These are phyloP conservation scores for Choanephora cucurbitarum DNA, from an alignment of 371 early-diverging fungal genomes.

Conservation along the genomic window DNA sequence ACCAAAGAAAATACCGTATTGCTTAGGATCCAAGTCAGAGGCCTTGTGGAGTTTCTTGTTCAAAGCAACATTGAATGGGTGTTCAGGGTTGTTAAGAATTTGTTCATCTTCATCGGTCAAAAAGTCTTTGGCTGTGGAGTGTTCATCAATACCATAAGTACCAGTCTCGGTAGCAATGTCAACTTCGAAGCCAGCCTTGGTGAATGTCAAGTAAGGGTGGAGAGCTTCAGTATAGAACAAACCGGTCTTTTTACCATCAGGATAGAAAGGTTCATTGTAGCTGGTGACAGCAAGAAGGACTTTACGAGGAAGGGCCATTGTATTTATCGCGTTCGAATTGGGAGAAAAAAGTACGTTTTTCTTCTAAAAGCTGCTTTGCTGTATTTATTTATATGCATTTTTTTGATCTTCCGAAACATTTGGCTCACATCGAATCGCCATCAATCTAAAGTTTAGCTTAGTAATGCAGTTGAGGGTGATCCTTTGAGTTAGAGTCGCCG, in stretches of 20 bases:
- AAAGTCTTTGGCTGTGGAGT: slow-evolving; percentile 43
- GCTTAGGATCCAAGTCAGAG: slow-evolving; percentile 42
- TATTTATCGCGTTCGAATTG: background rate
- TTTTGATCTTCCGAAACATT: too few relatives aligned
- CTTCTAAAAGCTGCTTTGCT: background rate
- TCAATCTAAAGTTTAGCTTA: too few relatives aligned
- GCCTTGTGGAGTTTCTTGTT: slow-evolving; percentile 45
- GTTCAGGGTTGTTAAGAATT: slow-evolving; percentile 36
- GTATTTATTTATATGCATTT: too few relatives aligned
- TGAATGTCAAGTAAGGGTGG: slow-evolving; percentile 50
- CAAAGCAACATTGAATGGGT: slow-evolving; percentile 46
- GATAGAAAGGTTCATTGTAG: slow-evolving; percentile 50
- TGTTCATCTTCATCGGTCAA: slow-evolving; percentile 41
- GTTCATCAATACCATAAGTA: slow-evolving; percentile 51
- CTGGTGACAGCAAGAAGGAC: slow-evolving; percentile 52
- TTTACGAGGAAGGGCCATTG: slow-evolving; percentile 46
- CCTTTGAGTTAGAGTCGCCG: too few relatives aligned
- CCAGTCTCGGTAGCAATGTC: slow-evolving; percentile 59
- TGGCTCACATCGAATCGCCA: too few relatives aligned
- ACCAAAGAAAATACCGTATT: slow-evolving; percentile 57
- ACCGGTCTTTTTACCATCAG: slow-evolving; percentile 53
- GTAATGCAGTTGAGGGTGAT: too few relatives aligned
- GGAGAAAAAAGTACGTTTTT: too few relatives aligned
- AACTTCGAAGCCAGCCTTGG: slow-evolving; percentile 50
- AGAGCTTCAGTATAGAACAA: slow-evolving; percentile 59